Evolutionary conservation across 148 eudicot species (phyloP), one percentile per base, ranked within the genome.

Genomic region (Fagopyrum tataricum): DNA sequence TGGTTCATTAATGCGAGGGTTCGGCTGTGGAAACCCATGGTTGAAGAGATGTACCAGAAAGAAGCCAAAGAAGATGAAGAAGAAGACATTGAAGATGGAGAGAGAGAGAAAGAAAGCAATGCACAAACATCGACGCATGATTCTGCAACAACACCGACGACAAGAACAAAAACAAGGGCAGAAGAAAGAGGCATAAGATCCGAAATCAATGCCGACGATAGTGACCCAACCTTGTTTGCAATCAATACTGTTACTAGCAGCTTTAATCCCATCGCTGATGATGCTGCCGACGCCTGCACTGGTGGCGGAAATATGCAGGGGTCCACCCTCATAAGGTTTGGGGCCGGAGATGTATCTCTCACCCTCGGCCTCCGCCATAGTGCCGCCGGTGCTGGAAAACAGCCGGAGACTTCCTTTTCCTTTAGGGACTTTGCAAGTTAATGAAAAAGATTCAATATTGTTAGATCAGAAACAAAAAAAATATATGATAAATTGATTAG

Each of bases 1-100:
- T 89, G 93, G 93, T 89, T 89, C 88, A 89, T 89, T 39, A 89
- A 89, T 81, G 93, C 93, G 11, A 80, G 93, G 84, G 93, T 89
- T 49, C 83, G 93, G 67, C 76, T 89, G 77, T 89, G 93, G 93
- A 89, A 89, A 81, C 93, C 93, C 80, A 89, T 89, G 93, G 88
- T 89, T 9, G 93, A 89, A 75, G 93, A 87, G 53, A 89, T 89
- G 88, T 89, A 89, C 75, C 93, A 87, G 24, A 90, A 87, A 72
- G 93, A 88, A 51, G 76, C 81, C 79, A 86, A 88, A 76, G 89
- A 89, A 52, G 58, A 73, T 17, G 47, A 37, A 6, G 64, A 77
- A 4, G 8, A 31, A 41, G 3, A 42, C 2, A 1, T 12, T 12
- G 64, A 18, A 23, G 64, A 41, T 7, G 47, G 11, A 2, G 23